phyloP scores from a whole-genome alignment of 352 stramenopile species.

The Phytophthora quininea region DNA sequence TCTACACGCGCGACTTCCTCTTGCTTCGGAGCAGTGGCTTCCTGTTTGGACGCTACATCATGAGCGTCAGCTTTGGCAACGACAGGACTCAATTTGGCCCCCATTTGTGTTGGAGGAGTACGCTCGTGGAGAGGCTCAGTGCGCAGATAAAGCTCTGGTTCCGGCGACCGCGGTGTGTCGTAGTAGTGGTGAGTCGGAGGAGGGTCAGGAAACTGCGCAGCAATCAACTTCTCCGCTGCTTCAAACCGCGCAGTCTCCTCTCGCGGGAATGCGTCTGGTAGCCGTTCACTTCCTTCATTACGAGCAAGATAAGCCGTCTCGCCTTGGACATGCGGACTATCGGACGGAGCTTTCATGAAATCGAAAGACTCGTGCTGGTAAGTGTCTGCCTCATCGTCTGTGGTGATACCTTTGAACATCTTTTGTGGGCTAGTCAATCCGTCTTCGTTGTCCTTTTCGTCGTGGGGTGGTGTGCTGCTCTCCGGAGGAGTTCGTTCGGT shows the following conservation, averaged over 20 bases:
- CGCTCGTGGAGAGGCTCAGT: constrained; percentile 3
- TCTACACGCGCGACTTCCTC: neutral
- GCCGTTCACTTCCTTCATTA: neutral
- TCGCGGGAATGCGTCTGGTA: constrained; percentile 8
- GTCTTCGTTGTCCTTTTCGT: neutral
- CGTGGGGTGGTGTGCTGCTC: neutral
- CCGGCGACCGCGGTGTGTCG: constrained; percentile 14
- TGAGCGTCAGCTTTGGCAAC: constrained; percentile 9
- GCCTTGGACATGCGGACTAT: neutral
- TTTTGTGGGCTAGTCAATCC: neutral
- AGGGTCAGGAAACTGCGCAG: constrained; percentile 5
- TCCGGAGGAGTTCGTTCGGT: constrained; percentile 12
- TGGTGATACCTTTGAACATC: neutral
- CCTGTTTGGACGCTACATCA: neutral
- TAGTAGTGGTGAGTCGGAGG: constrained; percentile 11
- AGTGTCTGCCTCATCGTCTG: neutral
- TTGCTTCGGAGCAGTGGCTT: no score
- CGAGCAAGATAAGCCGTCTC: neutral
- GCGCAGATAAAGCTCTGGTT: constrained; percentile 15
- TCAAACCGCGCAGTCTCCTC: constrained; percentile 32
- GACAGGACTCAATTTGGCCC: constrained; percentile 21
- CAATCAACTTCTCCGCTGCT: constrained; percentile 38
- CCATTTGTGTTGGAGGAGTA: constrained; percentile 35
- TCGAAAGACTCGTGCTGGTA: constrained; percentile 4
- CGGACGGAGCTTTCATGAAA: constrained; percentile 8